Evolutionary conservation across 108 stramenopile genomes (phyloP).

Genomic region (Aureococcus anophagefferens): DNA sequence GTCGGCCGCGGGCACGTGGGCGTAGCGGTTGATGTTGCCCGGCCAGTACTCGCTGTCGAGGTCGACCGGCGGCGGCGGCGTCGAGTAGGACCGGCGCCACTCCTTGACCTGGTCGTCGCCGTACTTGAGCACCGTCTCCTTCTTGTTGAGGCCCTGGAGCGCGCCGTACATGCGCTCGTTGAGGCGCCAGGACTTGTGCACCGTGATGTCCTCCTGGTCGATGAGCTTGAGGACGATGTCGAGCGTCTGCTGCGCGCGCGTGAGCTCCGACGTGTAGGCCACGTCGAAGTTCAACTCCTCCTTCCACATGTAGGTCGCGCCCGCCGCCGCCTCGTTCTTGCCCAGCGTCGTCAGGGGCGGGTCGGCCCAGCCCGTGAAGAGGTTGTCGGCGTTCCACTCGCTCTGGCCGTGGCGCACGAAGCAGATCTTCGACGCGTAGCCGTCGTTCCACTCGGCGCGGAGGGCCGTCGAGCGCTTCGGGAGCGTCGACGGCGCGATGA

Average conservation of each 20-base stretch:
- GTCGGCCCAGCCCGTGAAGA: slow-evolving; percentile 92
- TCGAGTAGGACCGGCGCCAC: slow-evolving; percentile 89
- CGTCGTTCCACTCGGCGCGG: no score
- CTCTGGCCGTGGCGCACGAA: slow-evolving; percentile 83
- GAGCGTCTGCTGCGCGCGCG: slow-evolving; percentile 83
- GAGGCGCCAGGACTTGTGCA: slow-evolving; percentile 69
- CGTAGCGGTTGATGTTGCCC: slow-evolving; percentile 76
- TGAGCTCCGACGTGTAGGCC: slow-evolving; percentile 90
- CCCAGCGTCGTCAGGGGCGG: slow-evolving; percentile 77
- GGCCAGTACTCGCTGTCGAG: slow-evolving; percentile 63
- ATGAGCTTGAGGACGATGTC: slow-evolving; percentile 72
- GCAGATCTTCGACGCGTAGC: no score
- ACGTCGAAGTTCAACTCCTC: slow-evolving; percentile 67
- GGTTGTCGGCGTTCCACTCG: slow-evolving; percentile 81
- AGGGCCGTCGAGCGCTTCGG: no score
- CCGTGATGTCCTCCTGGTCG: slow-evolving; percentile 85
- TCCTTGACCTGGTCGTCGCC: slow-evolving; percentile 88
- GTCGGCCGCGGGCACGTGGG: slow-evolving; percentile 50
- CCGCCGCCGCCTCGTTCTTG: slow-evolving; percentile 63
- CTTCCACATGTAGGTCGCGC: slow-evolving; percentile 64
- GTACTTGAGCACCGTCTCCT: slow-evolving; percentile 88
- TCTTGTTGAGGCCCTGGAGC: slow-evolving; percentile 89
- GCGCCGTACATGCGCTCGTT: slow-evolving; percentile 91
- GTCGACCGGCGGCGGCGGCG: slow-evolving; percentile 79
- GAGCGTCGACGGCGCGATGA: no score